A percentile compares a stretch with the other conserved stretches of the same genome.
These are phyloP conservation scores for Tardiomyces blankii DNA, from an alignment of 1,139 yeast species.

Conservation along the genomic window DNA sequence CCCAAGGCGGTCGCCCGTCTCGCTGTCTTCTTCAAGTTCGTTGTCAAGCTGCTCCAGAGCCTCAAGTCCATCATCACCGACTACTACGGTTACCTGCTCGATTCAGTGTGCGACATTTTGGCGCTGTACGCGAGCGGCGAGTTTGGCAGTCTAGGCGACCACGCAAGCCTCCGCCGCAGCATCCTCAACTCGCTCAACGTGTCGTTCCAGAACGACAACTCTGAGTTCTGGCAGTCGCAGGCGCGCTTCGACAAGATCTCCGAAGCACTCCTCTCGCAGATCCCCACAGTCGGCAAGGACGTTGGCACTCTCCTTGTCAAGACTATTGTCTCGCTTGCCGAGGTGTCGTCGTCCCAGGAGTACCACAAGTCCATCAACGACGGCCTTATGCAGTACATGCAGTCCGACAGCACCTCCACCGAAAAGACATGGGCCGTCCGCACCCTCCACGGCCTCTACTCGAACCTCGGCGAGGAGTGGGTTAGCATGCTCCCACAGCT, in stretches of 20 bases:
- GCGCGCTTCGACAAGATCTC: constrained; percentile 70
- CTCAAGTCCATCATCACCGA: constrained; percentile 80
- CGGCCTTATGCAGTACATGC: constrained; percentile 44
- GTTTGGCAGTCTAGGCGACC: constrained; percentile 9
- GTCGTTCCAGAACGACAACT: constrained; percentile 80
- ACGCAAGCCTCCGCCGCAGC: constrained; percentile 52
- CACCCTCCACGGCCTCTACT: constrained; percentile 70
- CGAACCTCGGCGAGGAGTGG: constrained; percentile 94
- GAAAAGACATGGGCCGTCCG: constrained; percentile 81
- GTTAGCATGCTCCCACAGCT: constrained; percentile 80
- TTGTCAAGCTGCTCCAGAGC: constrained; percentile 72
- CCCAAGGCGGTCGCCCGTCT: constrained; percentile 31
- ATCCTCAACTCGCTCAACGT: constrained; percentile 60
- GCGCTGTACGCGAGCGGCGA: constrained; percentile 30
- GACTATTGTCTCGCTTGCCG: constrained; percentile 66
- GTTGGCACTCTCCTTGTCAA: constrained; percentile 60
- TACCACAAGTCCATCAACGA: constrained; percentile 62
- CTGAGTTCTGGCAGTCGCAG: constrained; percentile 88
- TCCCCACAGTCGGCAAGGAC: constrained; percentile 52
- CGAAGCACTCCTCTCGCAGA: constrained; percentile 51
- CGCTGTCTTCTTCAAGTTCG: constrained; percentile 77
- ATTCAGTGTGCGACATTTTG: constrained; percentile 51
- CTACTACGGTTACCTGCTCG: constrained; percentile 77
- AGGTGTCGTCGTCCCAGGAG: constrained; percentile 62
- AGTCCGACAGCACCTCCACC: constrained; percentile 29